Evolutionary conservation across 2,329 filamentous ascomycete species (phyloP), one percentile per base, ranked within the genome.

Genomic region (Sclerotinia glacialis): DNA sequence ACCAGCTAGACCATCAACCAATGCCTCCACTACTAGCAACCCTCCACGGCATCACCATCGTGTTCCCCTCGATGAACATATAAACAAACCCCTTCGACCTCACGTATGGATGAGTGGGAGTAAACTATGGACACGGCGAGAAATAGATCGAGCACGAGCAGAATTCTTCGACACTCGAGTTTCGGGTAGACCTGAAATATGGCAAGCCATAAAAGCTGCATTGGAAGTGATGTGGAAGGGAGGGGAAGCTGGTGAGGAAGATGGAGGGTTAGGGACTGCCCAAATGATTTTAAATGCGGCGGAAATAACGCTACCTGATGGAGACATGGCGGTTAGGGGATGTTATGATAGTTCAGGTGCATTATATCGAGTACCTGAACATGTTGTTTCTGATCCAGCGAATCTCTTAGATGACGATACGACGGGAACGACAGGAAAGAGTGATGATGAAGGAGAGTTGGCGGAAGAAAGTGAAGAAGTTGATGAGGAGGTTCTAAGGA

Each of bases 81-180:
- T 90, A 75, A 90, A 92, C 73, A 85, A 85, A 71, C 89, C 89
- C 1, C 80, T 93, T 49, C 84, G 84, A 54, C 82, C 82, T 0
- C 89, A 90, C 72, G 79, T 83, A 65, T 93, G 90, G 90, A 80
- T 80, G 16, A 86, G 88, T 66, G 83, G 83, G 69, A 82, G 83
- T 64, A 85, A 85, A 26, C 78, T 80, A 21, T 96, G 91, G 91
- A 93, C 90, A 0, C 86, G 84, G n/a, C 75, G 79, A 21, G 81
- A 89, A 64, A 81, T 97, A 2, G 85, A 87, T 67, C 83, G 82
- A 42, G 91, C 97, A 78, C 85, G 94, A 59, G 80, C 79, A 59
- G 92, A 92, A 69, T 97, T 96, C 81, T 98, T 96, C 78, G 93
- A 97, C 69, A 97, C 93, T 1, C 83, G 92, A 56, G 91, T 96